These are phyloP conservation scores for Plectranthus barbatus DNA, from an alignment of 257 asterid genomes.

Conservation along the genomic window DNA sequence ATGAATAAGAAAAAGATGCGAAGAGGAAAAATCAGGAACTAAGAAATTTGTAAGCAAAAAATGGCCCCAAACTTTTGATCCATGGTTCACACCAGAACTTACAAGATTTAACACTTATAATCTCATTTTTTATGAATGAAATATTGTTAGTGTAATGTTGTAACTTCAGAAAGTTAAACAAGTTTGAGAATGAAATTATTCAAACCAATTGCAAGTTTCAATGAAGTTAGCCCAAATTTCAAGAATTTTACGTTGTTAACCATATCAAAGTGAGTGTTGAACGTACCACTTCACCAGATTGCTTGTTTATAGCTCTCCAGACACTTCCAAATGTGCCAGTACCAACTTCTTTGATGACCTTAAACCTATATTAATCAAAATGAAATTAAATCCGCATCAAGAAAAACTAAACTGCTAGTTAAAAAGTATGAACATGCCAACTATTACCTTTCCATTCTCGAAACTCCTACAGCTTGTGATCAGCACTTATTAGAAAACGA, in stretches of 20 bases:
- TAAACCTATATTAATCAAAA: slow-evolving; percentile 48
- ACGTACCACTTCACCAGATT: slow-evolving; percentile 93
- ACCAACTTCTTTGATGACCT: slow-evolving; percentile 86
- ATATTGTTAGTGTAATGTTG: background rate
- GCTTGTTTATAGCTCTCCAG: slow-evolving; percentile 89
- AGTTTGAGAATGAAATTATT: background rate
- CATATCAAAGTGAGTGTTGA: background rate
- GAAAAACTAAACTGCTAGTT: background rate
- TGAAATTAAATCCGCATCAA: background rate
- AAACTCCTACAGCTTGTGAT: slow-evolving; percentile 30
- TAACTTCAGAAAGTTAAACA: too few species aligned
- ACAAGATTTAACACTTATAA: background rate
- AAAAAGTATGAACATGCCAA: slow-evolving; percentile 2
- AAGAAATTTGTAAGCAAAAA: background rate
- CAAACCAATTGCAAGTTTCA: background rate
- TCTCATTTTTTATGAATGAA: background rate
- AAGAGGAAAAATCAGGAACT: background rate
- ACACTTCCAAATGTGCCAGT: slow-evolving; percentile 95
- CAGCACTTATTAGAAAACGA: slow-evolving; percentile 23
- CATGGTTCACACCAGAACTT: background rate
- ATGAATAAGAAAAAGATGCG: background rate
- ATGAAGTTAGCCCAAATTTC: background rate
- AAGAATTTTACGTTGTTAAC: too few species aligned
- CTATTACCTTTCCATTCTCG: slow-evolving; percentile 74
- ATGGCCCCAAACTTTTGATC: background rate